Evolutionary conservation across 768 basidiomycete genomes (phyloP).

Genomic region (Lactarius hatsudake): DNA sequence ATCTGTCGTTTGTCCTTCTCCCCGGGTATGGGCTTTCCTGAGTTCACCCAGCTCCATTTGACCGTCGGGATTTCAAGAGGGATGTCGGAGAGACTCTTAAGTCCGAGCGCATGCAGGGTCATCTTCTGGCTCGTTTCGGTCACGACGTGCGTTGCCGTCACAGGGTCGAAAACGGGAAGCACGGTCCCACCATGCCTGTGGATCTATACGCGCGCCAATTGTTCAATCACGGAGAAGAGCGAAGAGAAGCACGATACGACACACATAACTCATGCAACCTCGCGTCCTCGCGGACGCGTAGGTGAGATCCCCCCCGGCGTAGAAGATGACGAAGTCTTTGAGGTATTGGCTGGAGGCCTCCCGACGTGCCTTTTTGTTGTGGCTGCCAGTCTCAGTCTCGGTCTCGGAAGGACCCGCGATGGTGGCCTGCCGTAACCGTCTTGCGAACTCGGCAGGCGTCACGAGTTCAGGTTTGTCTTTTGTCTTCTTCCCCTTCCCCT

Average conservation of each 20-base stretch:
- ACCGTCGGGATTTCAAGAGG: slow-evolving; percentile 36
- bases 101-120: slow-evolving; percentile 43
- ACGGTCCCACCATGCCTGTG: slow-evolving; percentile 61
- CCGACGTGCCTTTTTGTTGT: slow-evolving; percentile 8
- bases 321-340: slow-evolving; percentile 19
- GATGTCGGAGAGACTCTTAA: slow-evolving; percentile 53
- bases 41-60: slow-evolving; percentile 25
- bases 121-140: slow-evolving; percentile 39
- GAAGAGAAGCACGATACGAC: background rate
- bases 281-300: slow-evolving; percentile 26
- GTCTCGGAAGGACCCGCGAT: background rate
- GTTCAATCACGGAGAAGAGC: background rate
- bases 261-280: slow-evolving; percentile 23
- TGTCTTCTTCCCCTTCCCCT: slow-evolving; percentile 3
- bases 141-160: slow-evolving; percentile 63
- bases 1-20: slow-evolving; percentile 19
- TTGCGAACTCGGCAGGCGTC: slow-evolving; percentile 25
- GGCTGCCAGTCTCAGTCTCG: background rate
- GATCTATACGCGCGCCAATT: slow-evolving; percentile 59
- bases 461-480: slow-evolving; percentile 21
- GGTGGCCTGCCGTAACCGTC: slow-evolving; percentile 3
- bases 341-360: slow-evolving; percentile 12
- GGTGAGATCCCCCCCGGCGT: slow-evolving; percentile 24
- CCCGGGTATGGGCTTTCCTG: slow-evolving; percentile 11
- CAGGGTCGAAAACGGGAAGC: slow-evolving; percentile 54